Evolutionary conservation across 83 land plant species (phyloP).

Genomic region (Diphasiastrum complanatum): DNA sequence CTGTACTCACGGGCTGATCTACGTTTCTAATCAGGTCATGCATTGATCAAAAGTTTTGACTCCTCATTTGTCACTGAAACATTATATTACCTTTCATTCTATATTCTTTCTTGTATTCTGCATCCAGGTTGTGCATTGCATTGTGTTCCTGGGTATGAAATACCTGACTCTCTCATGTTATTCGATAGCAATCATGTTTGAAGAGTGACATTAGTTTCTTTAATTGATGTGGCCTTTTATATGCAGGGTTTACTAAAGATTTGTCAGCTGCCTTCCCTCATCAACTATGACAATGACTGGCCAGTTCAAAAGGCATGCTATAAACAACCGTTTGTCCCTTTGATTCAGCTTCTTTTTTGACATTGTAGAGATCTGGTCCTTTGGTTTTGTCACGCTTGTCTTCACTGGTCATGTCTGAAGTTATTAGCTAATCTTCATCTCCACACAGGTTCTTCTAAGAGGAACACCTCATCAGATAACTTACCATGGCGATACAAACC

Average conservation of each 20-base stretch:
- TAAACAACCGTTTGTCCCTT: not conserved
- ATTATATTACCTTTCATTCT: not conserved
- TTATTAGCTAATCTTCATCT: too few species aligned
- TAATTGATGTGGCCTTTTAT: slow-evolving; percentile 1
- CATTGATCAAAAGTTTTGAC: not conserved
- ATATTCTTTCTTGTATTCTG: too few species aligned
- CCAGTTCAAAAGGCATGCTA: slow-evolving; percentile 72
- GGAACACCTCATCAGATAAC: slow-evolving; percentile 98
- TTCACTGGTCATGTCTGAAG: too few species aligned
- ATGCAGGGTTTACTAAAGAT: slow-evolving; percentile 80
- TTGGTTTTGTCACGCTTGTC: too few species aligned
- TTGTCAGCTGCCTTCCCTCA: slow-evolving; percentile 73
- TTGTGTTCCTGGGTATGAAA: too few species aligned
- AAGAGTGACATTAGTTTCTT: too few species aligned
- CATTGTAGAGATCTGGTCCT: not conserved
- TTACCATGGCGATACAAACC: slow-evolving; percentile 75
- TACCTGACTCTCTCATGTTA: too few species aligned
- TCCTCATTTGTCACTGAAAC: not conserved
- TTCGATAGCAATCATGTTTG: too few species aligned
- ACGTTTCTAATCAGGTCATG: slow-evolving; percentile 78
- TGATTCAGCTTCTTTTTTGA: not conserved
- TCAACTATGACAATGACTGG: slow-evolving; percentile 91
- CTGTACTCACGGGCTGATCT: slow-evolving; percentile 91
- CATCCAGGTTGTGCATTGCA: too few species aligned
- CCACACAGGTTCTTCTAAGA: slow-evolving; percentile 69